Conservation (phyloP, 805 yeast genomes). For the Kazachstania viticola region DNA sequence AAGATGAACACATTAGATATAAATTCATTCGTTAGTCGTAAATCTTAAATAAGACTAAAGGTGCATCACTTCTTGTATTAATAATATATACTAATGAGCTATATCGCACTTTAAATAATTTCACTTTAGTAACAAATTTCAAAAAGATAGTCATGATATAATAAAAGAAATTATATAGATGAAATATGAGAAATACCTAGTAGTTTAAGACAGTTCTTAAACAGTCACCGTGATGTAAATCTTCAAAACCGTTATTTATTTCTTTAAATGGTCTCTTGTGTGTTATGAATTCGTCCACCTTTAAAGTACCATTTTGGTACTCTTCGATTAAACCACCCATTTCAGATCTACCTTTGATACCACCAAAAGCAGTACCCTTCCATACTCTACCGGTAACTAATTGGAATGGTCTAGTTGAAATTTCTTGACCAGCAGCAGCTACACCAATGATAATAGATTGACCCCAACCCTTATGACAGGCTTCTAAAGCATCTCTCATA, state of each 20-base stretch:
- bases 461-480: constrained; percentile 99
- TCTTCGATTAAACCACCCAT: constrained; percentile 83
- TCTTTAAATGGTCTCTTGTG: constrained; percentile 69
- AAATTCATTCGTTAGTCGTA: too few relatives aligned
- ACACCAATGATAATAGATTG: constrained; percentile 91
- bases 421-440: constrained; percentile 97
- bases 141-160: too few relatives aligned
- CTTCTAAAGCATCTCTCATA: constrained; percentile 93
- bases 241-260: constrained; percentile 85
- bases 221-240: constrained; percentile 89
- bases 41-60: too few relatives aligned
- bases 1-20: too few relatives aligned
- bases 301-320: constrained; percentile 67
- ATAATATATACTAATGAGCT: too few relatives aligned
- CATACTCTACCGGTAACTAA: constrained; percentile 97
- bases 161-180: constrained; percentile 2
- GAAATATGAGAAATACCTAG: not conserved
- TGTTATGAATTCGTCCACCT: constrained; percentile 92
- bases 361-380: constrained; percentile 99
- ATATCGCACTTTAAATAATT: too few relatives aligned
- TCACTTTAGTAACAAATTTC: too few relatives aligned
- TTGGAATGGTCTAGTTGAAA: constrained; percentile 96
- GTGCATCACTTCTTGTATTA: too few relatives aligned
- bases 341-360: constrained; percentile 95
- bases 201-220: constrained; percentile 75